Evolutionary conservation across 371 early-diverging fungal species (phyloP).

Genomic region (Lichtheimia ornata): DNA sequence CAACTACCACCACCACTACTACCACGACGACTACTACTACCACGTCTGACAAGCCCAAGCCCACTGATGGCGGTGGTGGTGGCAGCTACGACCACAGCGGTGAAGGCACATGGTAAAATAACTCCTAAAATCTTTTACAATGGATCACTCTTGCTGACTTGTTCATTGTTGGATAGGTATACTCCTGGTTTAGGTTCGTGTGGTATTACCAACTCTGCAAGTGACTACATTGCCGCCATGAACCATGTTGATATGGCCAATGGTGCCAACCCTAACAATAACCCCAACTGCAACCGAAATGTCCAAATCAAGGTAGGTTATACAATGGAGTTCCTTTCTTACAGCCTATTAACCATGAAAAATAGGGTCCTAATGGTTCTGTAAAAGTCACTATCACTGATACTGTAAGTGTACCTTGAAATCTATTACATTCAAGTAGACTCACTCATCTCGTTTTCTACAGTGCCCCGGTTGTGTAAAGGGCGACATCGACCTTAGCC

Average conservation of each 20-base stretch:
- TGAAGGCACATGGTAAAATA: slow-evolving; percentile 37
- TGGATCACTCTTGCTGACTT: too few relatives aligned
- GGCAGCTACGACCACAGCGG: slow-evolving; percentile 19
- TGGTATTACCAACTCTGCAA: slow-evolving; percentile 24
- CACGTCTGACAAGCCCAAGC: slow-evolving; percentile 6
- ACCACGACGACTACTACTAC: slow-evolving; percentile 1
- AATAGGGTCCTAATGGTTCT: slow-evolving; percentile 25
- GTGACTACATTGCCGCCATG: slow-evolving; percentile 34
- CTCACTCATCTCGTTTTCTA: slow-evolving; percentile 3
- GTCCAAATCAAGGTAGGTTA: slow-evolving; percentile 15
- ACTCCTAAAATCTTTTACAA: too few relatives aligned
- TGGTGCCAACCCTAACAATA: slow-evolving; percentile 38
- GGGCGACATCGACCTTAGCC: slow-evolving; percentile 41
- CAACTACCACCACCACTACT: slow-evolving; percentile 6
- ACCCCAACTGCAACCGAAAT: slow-evolving; percentile 31
- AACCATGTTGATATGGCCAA: slow-evolving; percentile 39
- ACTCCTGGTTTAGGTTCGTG: slow-evolving; percentile 35
- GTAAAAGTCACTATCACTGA: slow-evolving; percentile 32
- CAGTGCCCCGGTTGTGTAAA: slow-evolving; percentile 16
- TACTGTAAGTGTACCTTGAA: slow-evolving; percentile 16
- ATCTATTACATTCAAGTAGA: slow-evolving; percentile 14
- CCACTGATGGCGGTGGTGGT: neutral
- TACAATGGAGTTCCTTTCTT: too few relatives aligned
- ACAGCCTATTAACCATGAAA: too few relatives aligned
- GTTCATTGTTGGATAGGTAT: too few relatives aligned